These are phyloP conservation scores for Pichia sp. DNA, from an alignment of 1,139 yeast species.

Conservation along the genomic window DNA sequence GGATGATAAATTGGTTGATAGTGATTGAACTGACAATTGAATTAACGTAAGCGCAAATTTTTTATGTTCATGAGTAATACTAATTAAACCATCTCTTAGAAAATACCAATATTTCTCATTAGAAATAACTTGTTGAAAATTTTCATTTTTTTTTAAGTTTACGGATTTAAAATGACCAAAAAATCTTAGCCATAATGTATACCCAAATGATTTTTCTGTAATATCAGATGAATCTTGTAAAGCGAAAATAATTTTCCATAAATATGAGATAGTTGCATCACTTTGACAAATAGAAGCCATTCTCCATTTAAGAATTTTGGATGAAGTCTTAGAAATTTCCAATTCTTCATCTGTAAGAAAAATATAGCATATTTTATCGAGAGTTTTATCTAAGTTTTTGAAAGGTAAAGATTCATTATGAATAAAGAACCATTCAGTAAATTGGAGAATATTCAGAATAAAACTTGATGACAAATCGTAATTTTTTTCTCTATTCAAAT, in stretches of 20 bases:
- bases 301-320: constrained; percentile 47
- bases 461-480: constrained; percentile 9
- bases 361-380: constrained; percentile 30
- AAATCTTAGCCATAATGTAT: constrained; percentile 51
- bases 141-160: constrained; percentile 18
- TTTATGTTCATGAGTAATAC: constrained; percentile 59
- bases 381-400: not conserved
- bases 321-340: constrained; percentile 32
- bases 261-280: constrained; percentile 24
- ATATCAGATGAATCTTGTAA: constrained; percentile 31
- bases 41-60: constrained; percentile 67
- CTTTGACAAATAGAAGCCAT: constrained; percentile 29
- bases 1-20: constrained; percentile 37
- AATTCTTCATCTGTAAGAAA: constrained; percentile 34
- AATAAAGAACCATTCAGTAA: constrained; percentile 22
- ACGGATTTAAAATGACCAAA: constrained; percentile 29
- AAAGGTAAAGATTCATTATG: constrained; percentile 12
- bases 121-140: constrained; percentile 34
- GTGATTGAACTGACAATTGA: constrained; percentile 50
- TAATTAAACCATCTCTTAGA: constrained; percentile 52
- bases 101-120: constrained; percentile 49
- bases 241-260: constrained; percentile 43
- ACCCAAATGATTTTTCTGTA: constrained; percentile 39
- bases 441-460: constrained; percentile 15
- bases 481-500: not conserved